Evolutionary conservation across 192 early-diverging fungal genomes (phyloP).

Genomic region (Rhizophagus prolifer): DNA sequence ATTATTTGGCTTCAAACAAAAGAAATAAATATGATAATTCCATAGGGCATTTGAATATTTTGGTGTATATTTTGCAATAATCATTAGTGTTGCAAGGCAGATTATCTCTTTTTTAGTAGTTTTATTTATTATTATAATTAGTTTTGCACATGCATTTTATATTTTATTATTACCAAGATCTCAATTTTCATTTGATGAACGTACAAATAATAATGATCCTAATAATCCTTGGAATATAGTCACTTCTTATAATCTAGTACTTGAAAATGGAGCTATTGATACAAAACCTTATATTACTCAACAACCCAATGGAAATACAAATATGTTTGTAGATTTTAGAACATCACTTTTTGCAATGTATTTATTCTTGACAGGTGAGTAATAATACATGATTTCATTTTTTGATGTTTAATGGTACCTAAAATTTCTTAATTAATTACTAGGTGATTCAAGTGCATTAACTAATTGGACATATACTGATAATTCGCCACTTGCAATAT

Average conservation of each 20-base stretch:
- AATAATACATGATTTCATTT: not conserved
- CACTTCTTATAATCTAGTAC: not conserved
- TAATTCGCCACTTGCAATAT: too few relatives aligned
- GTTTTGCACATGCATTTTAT: conserved; percentile 11
- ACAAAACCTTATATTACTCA: not conserved
- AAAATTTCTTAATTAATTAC: not conserved
- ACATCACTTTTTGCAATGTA: not conserved
- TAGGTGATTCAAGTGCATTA: not conserved
- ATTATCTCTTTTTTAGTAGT: not conserved
- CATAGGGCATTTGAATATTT: conserved; percentile 8
- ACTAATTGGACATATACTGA: too few relatives aligned
- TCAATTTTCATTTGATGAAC: not conserved
- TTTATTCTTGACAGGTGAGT: not conserved
- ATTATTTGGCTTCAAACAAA: not conserved
- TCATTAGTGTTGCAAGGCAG: not conserved
- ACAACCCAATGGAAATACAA: conserved; percentile 2
- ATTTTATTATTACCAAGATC: not conserved
- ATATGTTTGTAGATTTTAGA: not conserved
- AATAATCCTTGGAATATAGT: conserved; percentile 19
- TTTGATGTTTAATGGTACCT: not conserved
- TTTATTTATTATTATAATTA: not conserved
- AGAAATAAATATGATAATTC: not conserved
- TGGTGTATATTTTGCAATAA: conserved; percentile 13
- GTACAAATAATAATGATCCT: not conserved
- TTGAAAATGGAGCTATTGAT: not conserved